These are phyloP conservation scores for Citrus reticulata DNA, from an alignment of 345 rosid genomes.

Conservation along the genomic window DNA sequence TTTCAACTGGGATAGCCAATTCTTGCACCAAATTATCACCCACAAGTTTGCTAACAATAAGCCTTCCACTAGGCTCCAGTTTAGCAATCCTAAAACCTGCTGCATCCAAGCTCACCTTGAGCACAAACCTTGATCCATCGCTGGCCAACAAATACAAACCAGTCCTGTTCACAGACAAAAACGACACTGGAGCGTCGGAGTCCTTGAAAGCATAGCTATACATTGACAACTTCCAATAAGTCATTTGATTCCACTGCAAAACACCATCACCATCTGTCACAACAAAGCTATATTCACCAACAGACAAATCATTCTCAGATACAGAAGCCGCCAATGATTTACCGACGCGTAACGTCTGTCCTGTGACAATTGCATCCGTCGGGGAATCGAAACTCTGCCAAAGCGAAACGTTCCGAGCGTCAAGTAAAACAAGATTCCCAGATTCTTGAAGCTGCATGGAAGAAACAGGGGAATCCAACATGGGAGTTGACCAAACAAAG, in stretches of 20 bases:
- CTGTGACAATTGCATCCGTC: conserved; percentile 16
- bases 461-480: background rate
- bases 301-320: background rate
- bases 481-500: conserved; percentile 16
- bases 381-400: conserved; percentile 26
- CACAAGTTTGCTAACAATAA: background rate
- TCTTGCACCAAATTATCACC: background rate
- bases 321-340: background rate
- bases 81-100: background rate
- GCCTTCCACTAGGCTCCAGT: background rate
- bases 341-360: conserved; percentile 15
- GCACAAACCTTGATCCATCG: conserved; percentile 3
- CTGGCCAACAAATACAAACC: conserved; percentile 1
- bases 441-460: conserved; percentile 17
- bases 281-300: conserved; percentile 8
- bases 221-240: conserved; percentile 20
- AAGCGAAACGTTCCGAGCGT: conserved; percentile 6
- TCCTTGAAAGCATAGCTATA: background rate
- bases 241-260: conserved; percentile 16
- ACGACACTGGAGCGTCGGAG: background rate
- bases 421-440: conserved; percentile 23
- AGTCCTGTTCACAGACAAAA: conserved; percentile 1
- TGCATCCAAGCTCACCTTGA: background rate
- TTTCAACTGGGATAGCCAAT: background rate
- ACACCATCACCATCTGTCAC: conserved; percentile 17